Base-by-base conservation (phyloP, 2,329 filamentous ascomycete genomes). In the Sclerotinia spermophila region DNA sequence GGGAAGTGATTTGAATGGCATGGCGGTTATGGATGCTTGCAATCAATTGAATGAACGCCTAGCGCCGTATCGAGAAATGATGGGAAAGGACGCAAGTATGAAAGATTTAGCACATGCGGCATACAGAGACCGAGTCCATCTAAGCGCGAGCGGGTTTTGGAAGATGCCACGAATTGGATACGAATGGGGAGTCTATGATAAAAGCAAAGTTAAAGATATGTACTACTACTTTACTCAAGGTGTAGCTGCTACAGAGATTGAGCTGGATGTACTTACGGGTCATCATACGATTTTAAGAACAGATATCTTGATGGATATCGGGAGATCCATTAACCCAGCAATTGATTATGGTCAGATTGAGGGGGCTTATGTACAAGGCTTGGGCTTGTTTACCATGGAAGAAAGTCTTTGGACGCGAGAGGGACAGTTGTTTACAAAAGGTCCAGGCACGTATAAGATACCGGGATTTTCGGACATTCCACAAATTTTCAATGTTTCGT, bases 181-280 rank as follows among this genome's bases (percentile, higher is more conserved):
- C 78, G 87, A 89, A 4, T 98, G 95, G 95, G 92, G 89, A 27
- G 89, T 90, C 73, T 97, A 97, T 82, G 90, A 86, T 30, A 94
- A 94, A 55, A 91, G 94, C 80, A 75, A 66, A 6, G 73, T 75
- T 4, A 75, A 77, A 33, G 75, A 75, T 15, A 96, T 97, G 94
- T 98, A 93, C 85, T 98, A 95, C 83, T 98, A 98, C 85, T 98
- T 97, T 82, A 98, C 95, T 0, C 94, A 92, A 79, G 90, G 92
- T 78, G 94, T 98, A 6, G 89, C 95, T 0, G 92, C 92, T 0
- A 91, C 94, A 19, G 96, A 98, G 81, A 93, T 97, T 13, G 93
- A 98, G 81, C 86, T 99, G 71, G 96, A 99, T 81, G 94, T 93
- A 0, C 82, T 99, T 30, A 98, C 96, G 0, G 96, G 96, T 53